Conservation (phyloP, 2,329 filamentous ascomycete genomes). For the Venturia nashicola region DNA sequence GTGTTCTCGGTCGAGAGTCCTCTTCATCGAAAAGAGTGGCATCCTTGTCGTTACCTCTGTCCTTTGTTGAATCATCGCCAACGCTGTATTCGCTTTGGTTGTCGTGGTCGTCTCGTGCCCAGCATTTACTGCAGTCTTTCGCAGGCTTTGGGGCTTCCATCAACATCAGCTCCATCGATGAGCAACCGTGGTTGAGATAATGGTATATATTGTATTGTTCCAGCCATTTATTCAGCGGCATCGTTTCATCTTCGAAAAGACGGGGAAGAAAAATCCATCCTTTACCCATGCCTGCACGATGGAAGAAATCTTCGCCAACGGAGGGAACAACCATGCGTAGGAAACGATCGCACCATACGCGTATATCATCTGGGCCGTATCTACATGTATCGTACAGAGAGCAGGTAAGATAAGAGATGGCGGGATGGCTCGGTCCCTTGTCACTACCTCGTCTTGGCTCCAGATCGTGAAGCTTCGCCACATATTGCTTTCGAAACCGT, state of each 20-base stretch:
- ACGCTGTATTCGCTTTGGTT: neutral
- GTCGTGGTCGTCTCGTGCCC: neutral
- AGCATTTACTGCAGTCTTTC: neutral
- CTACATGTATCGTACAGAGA: neutral
- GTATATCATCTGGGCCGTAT: too few species aligned
- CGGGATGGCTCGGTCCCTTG: neutral
- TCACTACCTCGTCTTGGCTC: neutral
- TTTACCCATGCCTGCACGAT: neutral
- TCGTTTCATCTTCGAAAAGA: neutral
- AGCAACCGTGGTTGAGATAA: neutral
- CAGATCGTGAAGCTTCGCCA: neutral
- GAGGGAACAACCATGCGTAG: neutral
- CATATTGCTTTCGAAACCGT: neutral
- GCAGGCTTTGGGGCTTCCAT: neutral
- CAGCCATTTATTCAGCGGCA: neutral
- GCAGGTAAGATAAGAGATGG: neutral
- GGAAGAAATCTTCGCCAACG: neutral
- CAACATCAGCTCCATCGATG: neutral
- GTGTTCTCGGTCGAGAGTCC: neutral
- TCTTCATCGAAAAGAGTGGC: neutral
- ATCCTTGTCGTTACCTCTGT: neutral
- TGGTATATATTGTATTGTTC: neutral
- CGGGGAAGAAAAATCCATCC: neutral
- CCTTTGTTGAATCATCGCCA: neutral
- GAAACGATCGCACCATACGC: neutral